Evolutionary conservation across 2,329 filamentous ascomycete genomes (phyloP), one percentile per base, ranked within the genome.

Genomic region (Cordyceps javanica): DNA sequence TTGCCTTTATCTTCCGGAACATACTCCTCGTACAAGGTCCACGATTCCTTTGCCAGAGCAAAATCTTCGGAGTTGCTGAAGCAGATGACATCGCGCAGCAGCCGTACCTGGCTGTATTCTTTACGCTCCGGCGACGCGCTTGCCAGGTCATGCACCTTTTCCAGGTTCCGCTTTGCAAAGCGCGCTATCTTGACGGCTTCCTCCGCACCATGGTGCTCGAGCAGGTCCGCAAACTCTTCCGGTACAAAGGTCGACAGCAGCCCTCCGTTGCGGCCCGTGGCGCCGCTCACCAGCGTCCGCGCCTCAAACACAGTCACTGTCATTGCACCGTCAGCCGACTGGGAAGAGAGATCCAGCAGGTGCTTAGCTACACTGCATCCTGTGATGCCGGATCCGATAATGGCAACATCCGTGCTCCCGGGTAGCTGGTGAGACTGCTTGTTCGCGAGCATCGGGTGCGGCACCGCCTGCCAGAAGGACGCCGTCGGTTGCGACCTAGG

Each of bases 161-260:
- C 65, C 5, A 78, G 63, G 51, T 77, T 73, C 30, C 64, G 53
- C 26, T 74, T 63, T 59, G 74, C 72, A 55, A 80, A 79, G 1
- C 69, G 63, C 1, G 73, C 69, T n/a, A 80, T 69, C 48, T 70
- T 67, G 19, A 69, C 69, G 2, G 78, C 77, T 3, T 68, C 64
- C 41, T 72, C 70, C 0, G 62, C 59, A 0, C 72, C 70, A 34
- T 71, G 62, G 21, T 59, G 60, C 7, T 61, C 42, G 34, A 67
- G 65, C 5, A 77, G 56, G 5, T 61, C 60, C 13, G 61, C 62
- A 49, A 75, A 78, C 23, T 72, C 62, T 58, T 75, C 70, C 51
- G 77, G 73, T 3, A 75, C 70, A 30, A 69, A 49, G 25, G 62
- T 63, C 10, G 63, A 64, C 8, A 67, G 60, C 11, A 67, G 65